These are phyloP conservation scores for Alisma plantagoaquatica DNA, from an alignment of 106 monocot species.

Conservation along the genomic window DNA sequence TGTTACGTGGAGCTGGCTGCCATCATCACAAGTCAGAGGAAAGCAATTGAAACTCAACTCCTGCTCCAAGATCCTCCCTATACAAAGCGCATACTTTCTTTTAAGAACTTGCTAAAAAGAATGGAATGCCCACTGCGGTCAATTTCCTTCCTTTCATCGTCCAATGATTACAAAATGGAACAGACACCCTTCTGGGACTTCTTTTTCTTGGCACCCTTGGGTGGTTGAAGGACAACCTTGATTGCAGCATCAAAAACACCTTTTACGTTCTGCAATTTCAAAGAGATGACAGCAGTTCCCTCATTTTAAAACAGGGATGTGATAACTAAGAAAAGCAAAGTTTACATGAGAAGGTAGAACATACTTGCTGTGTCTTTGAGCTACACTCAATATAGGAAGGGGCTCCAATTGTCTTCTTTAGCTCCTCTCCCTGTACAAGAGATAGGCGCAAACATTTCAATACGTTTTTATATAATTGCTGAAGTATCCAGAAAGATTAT, in stretches of 20 bases:
- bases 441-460: too few species aligned
- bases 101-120: too few species aligned
- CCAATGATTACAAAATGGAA: constrained; percentile 49
- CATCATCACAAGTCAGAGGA: too few species aligned
- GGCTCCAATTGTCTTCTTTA: constrained; percentile 61
- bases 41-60: too few species aligned
- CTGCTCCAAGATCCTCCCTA: too few species aligned
- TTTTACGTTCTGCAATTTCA: constrained; percentile 73
- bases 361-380: constrained; percentile 79
- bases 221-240: constrained; percentile 78
- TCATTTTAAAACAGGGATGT: background rate
- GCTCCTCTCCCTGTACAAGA: constrained; percentile 68
- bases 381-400: constrained; percentile 81
- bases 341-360: too few species aligned
- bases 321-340: background rate
- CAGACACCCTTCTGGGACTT: constrained; percentile 43
- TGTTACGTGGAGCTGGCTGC: too few species aligned
- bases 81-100: too few species aligned
- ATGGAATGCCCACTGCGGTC: too few species aligned
- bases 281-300: background rate
- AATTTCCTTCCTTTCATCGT: background rate
- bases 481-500: too few species aligned
- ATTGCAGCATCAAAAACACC: constrained; percentile 84
- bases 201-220: constrained; percentile 62
- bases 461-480: too few species aligned